These are phyloP conservation scores for Ophiocordyceps camponoti-saundersi DNA, from an alignment of 2,329 filamentous ascomycete genomes.

Conservation along the genomic window DNA sequence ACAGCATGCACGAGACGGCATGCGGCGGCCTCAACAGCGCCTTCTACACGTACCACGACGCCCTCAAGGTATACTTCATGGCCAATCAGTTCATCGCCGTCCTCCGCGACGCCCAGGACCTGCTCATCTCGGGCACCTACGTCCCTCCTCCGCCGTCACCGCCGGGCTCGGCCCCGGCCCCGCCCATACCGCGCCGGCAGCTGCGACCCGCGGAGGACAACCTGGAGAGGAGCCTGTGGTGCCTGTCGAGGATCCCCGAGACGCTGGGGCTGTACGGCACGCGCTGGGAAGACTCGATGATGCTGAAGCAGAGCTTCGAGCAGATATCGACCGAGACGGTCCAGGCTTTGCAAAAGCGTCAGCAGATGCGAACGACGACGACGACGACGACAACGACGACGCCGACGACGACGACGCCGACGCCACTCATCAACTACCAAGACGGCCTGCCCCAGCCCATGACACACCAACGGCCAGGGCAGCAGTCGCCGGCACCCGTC, in stretches of 20 bases:
- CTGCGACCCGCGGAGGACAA: conserved; percentile 25
- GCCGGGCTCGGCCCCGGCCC: conserved; percentile 29
- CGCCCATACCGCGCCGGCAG: conserved; percentile 32
- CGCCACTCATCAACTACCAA: conserved; percentile 6
- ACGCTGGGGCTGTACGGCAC: conserved; percentile 39
- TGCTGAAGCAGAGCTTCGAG: conserved; percentile 37
- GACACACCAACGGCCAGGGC: conserved; percentile 11
- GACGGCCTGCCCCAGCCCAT: conserved; percentile 8
- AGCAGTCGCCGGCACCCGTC: conserved; percentile 8
- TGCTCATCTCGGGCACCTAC: conserved; percentile 32
- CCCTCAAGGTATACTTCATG: conserved; percentile 66
- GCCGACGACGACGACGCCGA: too few relatives aligned
- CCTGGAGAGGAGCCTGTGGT: conserved; percentile 35
- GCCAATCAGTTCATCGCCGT: conserved; percentile 46
- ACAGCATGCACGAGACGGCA: conserved; percentile 53
- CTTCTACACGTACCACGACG: conserved; percentile 76
- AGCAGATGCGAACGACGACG: conserved; percentile 10
- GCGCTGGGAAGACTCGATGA: conserved; percentile 39
- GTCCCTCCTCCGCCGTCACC: conserved; percentile 27
- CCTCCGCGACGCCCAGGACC: conserved; percentile 37
- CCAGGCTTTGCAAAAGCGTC: conserved; percentile 23
- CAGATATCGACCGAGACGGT: conserved; percentile 26
- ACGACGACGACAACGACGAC: too few relatives aligned
- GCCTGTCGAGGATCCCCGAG: conserved; percentile 34
- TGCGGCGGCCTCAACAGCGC: conserved; percentile 40